Evolutionary conservation across 495 filamentous ascomycete species (phyloP).

Genomic region (Aspergillus biplanus): DNA sequence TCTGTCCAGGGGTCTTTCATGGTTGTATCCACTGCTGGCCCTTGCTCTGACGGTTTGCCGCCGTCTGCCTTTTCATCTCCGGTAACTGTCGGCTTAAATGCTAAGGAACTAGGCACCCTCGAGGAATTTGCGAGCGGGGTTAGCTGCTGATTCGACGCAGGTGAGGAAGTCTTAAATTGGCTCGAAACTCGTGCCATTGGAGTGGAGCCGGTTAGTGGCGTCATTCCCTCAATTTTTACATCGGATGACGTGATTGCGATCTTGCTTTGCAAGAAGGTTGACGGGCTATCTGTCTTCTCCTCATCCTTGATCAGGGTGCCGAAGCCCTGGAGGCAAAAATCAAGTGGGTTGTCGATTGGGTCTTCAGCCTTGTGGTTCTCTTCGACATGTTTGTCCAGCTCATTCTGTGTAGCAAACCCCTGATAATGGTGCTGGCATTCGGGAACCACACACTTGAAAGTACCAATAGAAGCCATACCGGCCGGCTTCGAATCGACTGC

Average conservation of each 20-base stretch:
- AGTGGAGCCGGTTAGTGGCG: conserved; percentile 43
- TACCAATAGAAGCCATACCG: conserved; percentile 31
- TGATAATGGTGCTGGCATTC: conserved; percentile 51
- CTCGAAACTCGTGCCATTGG: conserved; percentile 47
- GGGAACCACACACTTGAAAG: conserved; percentile 48
- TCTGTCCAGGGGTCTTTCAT: conserved; percentile 47
- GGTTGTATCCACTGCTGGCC: conserved; percentile 12
- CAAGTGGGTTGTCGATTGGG: conserved; percentile 49
- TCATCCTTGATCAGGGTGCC: conserved; percentile 40
- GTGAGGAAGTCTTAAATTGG: conserved; percentile 46
- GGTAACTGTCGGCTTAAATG: conserved; percentile 31
- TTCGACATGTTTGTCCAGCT: conserved; percentile 51
- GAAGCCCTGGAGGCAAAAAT: conserved; percentile 51
- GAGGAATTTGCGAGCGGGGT: conserved; percentile 40
- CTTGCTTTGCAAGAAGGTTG: conserved; percentile 31
- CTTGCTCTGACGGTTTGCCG: conserved; percentile 28
- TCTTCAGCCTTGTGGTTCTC: conserved; percentile 52
- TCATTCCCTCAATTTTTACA: conserved; percentile 40
- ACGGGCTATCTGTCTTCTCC: conserved; percentile 35
- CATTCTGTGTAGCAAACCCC: conserved; percentile 48
- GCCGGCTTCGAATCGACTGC: conserved; percentile 39
- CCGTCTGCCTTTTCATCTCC: conserved; percentile 38
- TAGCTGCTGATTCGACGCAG: conserved; percentile 45
- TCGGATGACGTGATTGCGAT: conserved; percentile 30
- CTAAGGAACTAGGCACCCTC: conserved; percentile 33